phyloP scores from a whole-genome alignment of 805 yeast species.

The Kregervanrija pseudodelftensis region DNA sequence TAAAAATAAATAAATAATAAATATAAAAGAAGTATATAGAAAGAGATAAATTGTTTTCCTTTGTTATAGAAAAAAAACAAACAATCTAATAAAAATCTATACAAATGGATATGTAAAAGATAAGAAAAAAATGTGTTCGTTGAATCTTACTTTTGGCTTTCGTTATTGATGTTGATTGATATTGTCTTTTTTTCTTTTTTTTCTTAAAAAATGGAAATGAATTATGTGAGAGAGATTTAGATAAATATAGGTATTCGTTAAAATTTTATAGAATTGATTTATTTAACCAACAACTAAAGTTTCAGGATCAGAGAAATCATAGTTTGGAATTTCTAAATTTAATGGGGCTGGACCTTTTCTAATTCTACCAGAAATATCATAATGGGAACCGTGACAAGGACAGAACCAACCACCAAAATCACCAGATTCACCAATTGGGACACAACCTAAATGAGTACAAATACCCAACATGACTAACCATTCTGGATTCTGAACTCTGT shows the following conservation, averaged over 20 bases:
- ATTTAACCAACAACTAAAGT: slow-evolving; percentile 81
- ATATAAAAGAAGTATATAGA: background rate
- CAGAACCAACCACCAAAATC: slow-evolving; percentile 99
- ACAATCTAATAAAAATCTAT: too few species aligned
- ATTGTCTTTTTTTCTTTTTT: slow-evolving; percentile 1
- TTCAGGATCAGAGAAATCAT: slow-evolving; percentile 71
- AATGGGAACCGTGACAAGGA: slow-evolving; percentile 99
- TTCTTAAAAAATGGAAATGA: slow-evolving; percentile 1
- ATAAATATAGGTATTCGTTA: slow-evolving; percentile 7
- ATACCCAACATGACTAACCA: slow-evolving; percentile 99
- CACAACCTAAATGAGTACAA: slow-evolving; percentile 99
- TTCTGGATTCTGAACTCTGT: slow-evolving; percentile 94
- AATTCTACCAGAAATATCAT: slow-evolving; percentile 99
- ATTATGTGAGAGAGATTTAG: background rate
- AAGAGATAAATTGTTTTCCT: background rate
- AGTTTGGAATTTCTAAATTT: slow-evolving; percentile 93
- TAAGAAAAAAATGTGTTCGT: too few species aligned
- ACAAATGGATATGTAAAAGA: too few species aligned
- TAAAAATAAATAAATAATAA: slow-evolving; percentile 4
- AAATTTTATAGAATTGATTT: slow-evolving; percentile 4
- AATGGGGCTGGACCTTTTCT: slow-evolving; percentile 99
- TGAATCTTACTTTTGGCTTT: background rate
- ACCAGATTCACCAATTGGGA: slow-evolving; percentile 99
- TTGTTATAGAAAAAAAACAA: background rate
- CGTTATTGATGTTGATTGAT: background rate